Base-by-base conservation (phyloP, 371 early-diverging fungal species). In the Fennellomyces sp. region DNA sequence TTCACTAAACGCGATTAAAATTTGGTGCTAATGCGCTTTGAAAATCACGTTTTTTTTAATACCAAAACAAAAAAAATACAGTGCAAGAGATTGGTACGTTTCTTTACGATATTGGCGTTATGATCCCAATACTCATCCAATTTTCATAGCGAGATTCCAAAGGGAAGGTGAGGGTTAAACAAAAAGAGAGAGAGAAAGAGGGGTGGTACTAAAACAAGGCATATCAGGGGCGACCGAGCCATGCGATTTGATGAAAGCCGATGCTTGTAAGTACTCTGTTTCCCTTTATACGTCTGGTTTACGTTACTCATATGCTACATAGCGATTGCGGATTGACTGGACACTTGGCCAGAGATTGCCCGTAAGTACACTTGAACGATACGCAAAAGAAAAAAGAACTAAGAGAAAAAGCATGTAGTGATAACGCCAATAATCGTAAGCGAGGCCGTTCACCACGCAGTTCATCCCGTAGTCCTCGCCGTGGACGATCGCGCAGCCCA, bases 351-450 rank as follows among this genome's bases (percentile, higher is more conserved):
- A 63, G 68, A 13, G 69, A 73, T 56, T 73, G 78, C 64, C 58
- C 71, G 74, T 67, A 73, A 72, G 74, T 74, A n/a, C n/a, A n/a
- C n/a, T n/a, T n/a, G n/a, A n/a, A n/a, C n/a, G 27, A 6, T 28
- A 11, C 19, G 36, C 23, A 45, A n/a, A 11, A 39, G 15, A 5
- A 6, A 39, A 39, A 39, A n/a, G 17, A 33, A 33, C 35, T 33
- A 33, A 33, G 6, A 6, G 35, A 8, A 33, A 33, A 33, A 8
- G 35, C 25, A 23, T 45, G 1, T 23, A 45, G 45, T 45, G 21
- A n/a, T n/a, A n/a, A n/a, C n/a, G n/a, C n/a, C n/a, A n/a, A n/a
- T n/a, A n/a, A 45, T 10, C 21, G 45, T 21, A 45, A 25, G 12
- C 17, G 45, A 21, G 45, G 21, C 4, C 19, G 19, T 4, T 45